Conservation (phyloP, 2,329 filamentous ascomycete genomes). For the Alternaria solani region DNA sequence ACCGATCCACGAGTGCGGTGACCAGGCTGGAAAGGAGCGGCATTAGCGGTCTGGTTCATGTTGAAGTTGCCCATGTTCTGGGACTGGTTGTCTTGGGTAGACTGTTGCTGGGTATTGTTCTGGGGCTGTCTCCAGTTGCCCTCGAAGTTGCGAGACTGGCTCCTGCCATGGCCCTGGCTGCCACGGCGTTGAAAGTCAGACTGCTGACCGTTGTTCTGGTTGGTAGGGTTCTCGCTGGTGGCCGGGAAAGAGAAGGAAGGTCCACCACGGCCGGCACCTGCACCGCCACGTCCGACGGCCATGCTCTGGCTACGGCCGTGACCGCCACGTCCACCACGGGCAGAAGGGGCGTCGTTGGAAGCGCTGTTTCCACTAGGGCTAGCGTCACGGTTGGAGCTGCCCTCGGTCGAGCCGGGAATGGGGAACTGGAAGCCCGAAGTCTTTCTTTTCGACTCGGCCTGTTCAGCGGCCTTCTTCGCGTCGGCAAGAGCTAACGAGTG, state of each 20-base stretch:
- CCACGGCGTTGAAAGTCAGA: constrained; percentile 78
- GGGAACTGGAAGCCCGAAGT: constrained; percentile 96
- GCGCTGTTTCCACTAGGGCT: constrained; percentile 62
- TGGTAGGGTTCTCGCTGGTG: constrained; percentile 58
- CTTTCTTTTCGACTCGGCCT: constrained; percentile 95
- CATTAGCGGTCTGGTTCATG: constrained; percentile 75
- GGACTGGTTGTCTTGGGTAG: constrained; percentile 56
- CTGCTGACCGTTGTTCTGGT: constrained; percentile 55
- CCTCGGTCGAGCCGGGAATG: constrained; percentile 69
- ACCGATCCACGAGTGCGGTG: constrained; percentile 87
- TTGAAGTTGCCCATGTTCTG: constrained; percentile 68
- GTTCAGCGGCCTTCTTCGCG: constrained; percentile 95
- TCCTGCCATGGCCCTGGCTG: constrained; percentile 80
- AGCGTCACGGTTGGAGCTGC: constrained; percentile 61
- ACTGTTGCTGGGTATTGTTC: constrained; percentile 55
- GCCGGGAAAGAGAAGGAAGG: constrained; percentile 75
- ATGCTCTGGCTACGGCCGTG: constrained; percentile 87
- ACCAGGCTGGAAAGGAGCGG: constrained; percentile 85
- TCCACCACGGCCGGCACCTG: constrained; percentile 67
- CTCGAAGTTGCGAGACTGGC: constrained; percentile 92
- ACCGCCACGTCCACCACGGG: constrained; percentile 62
- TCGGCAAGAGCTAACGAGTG: constrained; percentile 95
- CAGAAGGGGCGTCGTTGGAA: constrained; percentile 39
- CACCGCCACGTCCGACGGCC: constrained; percentile 75
- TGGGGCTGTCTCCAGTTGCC: constrained; percentile 95